Evolutionary conservation across 2,329 filamentous ascomycete genomes (phyloP).

Genomic region (Arthroderma uncinatum): DNA sequence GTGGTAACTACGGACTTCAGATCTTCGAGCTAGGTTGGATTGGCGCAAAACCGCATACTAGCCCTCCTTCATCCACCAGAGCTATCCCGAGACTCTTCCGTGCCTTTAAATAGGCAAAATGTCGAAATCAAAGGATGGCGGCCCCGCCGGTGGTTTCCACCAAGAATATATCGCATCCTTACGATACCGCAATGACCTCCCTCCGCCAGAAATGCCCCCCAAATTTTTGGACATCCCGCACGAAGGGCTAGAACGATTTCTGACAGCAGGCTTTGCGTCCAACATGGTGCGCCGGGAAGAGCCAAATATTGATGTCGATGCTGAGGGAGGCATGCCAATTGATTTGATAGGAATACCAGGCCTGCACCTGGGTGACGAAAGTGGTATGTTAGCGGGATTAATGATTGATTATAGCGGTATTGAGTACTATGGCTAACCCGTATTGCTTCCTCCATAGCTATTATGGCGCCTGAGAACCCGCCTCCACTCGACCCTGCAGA

Average conservation of each 20-base stretch:
- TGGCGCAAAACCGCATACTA: neutral
- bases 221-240: slow-evolving; percentile 97
- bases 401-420: neutral
- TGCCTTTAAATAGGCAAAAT: slow-evolving; percentile 16
- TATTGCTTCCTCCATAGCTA: slow-evolving; percentile 45
- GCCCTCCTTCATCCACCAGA: neutral
- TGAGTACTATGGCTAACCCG: neutral
- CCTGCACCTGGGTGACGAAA: slow-evolving; percentile 89
- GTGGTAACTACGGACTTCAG: neutral
- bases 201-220: slow-evolving; percentile 83
- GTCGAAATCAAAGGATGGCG: slow-evolving; percentile 32
- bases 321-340: slow-evolving; percentile 93
- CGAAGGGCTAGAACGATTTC: slow-evolving; percentile 82
- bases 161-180: slow-evolving; percentile 97
- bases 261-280: slow-evolving; percentile 79
- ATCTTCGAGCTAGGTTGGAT: neutral
- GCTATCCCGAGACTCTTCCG: neutral
- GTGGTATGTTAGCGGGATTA: slow-evolving; percentile 46
- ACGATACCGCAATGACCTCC: slow-evolving; percentile 89
- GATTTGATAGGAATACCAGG: slow-evolving; percentile 91
- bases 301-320: slow-evolving; percentile 92
- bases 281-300: slow-evolving; percentile 83
- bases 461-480: slow-evolving; percentile 63
- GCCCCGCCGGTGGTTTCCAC: slow-evolving; percentile 46
- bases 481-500: slow-evolving; percentile 72